Evolutionary conservation across 2,329 filamentous ascomycete species (phyloP).

Genomic region (Ophioceras dolichostomum): DNA sequence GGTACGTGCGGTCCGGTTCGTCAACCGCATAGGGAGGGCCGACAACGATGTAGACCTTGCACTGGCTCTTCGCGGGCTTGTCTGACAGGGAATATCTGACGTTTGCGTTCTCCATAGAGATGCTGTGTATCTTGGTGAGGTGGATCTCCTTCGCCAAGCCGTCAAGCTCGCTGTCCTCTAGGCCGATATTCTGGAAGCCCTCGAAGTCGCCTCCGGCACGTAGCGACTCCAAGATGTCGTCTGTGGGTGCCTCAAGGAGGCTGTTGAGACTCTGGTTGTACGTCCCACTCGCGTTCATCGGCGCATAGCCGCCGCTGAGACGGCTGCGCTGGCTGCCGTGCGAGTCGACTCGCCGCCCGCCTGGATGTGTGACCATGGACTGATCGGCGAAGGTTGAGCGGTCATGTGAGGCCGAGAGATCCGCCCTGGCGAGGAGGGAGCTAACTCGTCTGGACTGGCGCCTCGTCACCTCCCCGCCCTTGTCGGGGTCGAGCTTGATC

Average conservation of each 20-base stretch:
- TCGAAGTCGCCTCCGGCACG: slow-evolving; percentile 50
- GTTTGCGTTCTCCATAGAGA: slow-evolving; percentile 49
- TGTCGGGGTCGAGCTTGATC: slow-evolving; percentile 60
- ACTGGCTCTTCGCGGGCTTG: slow-evolving; percentile 38
- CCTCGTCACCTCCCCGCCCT: slow-evolving; percentile 36
- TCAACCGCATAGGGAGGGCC: slow-evolving; percentile 44
- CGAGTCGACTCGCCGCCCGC: slow-evolving; percentile 57
- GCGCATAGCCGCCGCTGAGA: slow-evolving; percentile 37
- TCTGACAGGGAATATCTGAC: slow-evolving; percentile 46
- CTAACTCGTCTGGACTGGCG: slow-evolving; percentile 70
- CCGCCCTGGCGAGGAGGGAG: slow-evolving; percentile 77
- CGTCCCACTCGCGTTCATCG: slow-evolving; percentile 20
- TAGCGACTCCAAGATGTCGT: slow-evolving; percentile 57
- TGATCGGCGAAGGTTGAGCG: slow-evolving; percentile 67
- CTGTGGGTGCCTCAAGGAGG: slow-evolving; percentile 55
- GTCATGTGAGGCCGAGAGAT: slow-evolving; percentile 77
- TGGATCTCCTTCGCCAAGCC: slow-evolving; percentile 61
- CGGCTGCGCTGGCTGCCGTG: slow-evolving; percentile 56
- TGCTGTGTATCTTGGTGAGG: slow-evolving; percentile 57
- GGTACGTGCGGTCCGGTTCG: slow-evolving; percentile 37
- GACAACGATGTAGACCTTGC: slow-evolving; percentile 55
- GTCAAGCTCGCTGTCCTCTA: slow-evolving; percentile 56
- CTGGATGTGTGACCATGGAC: slow-evolving; percentile 24
- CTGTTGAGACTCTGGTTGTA: slow-evolving; percentile 42
- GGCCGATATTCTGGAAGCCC: slow-evolving; percentile 58